Percentiles rank a stretch among this genome's conserved stretches.
Conservation (phyloP, 768 basidiomycete genomes). For the Guyanaporus albipodus region DNA sequence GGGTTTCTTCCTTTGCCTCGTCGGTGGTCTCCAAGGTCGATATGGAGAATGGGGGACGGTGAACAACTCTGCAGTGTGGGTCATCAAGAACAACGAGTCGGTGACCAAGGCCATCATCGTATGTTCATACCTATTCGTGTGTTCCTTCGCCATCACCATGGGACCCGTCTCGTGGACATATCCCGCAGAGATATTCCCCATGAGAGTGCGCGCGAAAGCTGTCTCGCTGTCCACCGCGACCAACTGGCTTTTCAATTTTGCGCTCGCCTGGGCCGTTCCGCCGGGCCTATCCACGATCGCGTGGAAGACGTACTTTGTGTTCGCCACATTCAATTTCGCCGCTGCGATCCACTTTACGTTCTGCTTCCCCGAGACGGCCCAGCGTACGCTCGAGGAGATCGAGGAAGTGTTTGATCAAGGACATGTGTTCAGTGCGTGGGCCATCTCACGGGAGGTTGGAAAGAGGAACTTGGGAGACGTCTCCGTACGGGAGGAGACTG, state of each 20-base stretch:
- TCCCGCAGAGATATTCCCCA: conserved; percentile 66
- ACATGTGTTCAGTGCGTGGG: conserved; percentile 69
- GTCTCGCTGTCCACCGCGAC: conserved; percentile 40
- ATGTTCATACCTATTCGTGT: conserved; percentile 74
- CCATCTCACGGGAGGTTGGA: conserved; percentile 56
- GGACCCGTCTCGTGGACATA: conserved; percentile 79
- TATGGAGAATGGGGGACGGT: conserved; percentile 61
- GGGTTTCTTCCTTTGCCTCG: conserved; percentile 75
- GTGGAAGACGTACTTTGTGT: conserved; percentile 76
- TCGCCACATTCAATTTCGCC: conserved; percentile 72
- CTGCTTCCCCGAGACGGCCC: conserved; percentile 78
- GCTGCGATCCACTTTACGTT: conserved; percentile 70
- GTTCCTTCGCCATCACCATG: conserved; percentile 69
- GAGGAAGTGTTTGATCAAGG: conserved; percentile 74
- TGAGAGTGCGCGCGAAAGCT: conserved; percentile 63
- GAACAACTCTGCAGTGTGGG: conserved; percentile 47
- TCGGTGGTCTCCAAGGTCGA: conserved; percentile 67
- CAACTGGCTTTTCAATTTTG: conserved; percentile 71
- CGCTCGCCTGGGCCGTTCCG: conserved; percentile 72
- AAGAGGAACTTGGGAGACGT: conserved; percentile 58
- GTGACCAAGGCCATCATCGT: conserved; percentile 72
- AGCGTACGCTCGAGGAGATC: conserved; percentile 71
- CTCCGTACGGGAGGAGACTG: conserved; percentile 15
- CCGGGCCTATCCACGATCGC: conserved; percentile 64
- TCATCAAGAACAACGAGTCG: conserved; percentile 50